Evolutionary conservation across 345 rosid species (phyloP).

Genomic region (Hirschfeldia incana): DNA sequence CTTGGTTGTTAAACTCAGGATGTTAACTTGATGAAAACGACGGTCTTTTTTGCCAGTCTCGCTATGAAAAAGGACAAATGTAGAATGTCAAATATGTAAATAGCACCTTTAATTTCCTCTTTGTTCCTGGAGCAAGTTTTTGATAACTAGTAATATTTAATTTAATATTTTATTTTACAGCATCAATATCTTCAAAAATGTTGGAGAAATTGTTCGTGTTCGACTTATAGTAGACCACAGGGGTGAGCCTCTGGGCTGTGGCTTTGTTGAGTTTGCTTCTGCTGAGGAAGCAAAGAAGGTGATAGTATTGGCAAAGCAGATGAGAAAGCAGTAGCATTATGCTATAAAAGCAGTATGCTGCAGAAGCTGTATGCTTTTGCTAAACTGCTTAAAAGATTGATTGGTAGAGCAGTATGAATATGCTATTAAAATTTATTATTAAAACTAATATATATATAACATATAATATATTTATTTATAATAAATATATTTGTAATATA

Average conservation of each 20-base stretch:
- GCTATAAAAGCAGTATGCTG: no score
- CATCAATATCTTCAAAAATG: neutral
- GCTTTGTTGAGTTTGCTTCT: constrained; percentile 9
- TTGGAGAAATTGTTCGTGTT: neutral
- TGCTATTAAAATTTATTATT: no score
- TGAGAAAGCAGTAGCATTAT: no score
- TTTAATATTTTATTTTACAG: neutral
- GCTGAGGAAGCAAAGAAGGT: neutral
- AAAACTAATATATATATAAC: no score
- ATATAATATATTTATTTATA: no score
- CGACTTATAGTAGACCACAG: neutral
- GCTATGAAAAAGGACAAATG: neutral
- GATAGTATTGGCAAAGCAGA: no score
- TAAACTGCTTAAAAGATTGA: no score
- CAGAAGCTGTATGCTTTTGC: no score
- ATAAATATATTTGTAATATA: no score
- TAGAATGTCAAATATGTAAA: neutral
- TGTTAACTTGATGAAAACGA: neutral
- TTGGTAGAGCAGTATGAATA: no score
- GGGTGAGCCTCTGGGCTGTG: neutral
- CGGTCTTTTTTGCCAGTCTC: neutral
- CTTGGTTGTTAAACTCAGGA: neutral
- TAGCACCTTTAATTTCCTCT: neutral
- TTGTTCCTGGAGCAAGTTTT: neutral
- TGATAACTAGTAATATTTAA: neutral